Conservation (phyloP, 331 rosid species). For the Quercus phellos region DNA sequence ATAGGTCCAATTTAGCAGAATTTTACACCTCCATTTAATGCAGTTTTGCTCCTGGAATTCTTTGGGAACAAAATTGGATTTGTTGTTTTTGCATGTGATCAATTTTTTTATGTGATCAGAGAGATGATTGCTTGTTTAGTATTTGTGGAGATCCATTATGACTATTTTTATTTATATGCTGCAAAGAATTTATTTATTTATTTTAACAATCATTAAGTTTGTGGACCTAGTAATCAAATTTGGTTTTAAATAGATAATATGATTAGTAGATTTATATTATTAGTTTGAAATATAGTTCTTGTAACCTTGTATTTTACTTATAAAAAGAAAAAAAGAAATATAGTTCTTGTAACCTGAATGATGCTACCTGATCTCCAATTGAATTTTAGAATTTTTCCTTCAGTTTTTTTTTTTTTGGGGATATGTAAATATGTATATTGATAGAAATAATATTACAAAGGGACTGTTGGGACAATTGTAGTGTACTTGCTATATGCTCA, state of each 20-base stretch:
- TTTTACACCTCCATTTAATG: not conserved
- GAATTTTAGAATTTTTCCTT: not conserved
- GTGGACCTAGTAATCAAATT: not conserved
- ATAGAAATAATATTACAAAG: too few species aligned
- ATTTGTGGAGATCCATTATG: not conserved
- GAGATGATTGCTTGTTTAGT: not conserved
- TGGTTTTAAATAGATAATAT: not conserved
- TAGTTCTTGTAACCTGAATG: not conserved
- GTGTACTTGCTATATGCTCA: too few species aligned
- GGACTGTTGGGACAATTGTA: too few species aligned
- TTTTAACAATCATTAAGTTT: not conserved
- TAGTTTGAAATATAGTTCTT: not conserved
- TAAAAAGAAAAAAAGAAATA: not conserved
- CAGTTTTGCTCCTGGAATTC: not conserved
- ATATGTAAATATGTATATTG: too few species aligned
- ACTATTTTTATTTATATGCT: not conserved
- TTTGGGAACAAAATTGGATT: not conserved
- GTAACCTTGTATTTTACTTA: too few species aligned
- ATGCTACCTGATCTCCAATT: not conserved
- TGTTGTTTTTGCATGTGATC: not conserved
- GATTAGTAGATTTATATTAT: not conserved
- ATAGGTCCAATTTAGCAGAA: not conserved
- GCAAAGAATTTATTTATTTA: not conserved
- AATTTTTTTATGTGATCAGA: not conserved
- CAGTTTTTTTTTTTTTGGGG: too few species aligned